Evolutionary conservation across 805 yeast species (phyloP).

Genomic region (Kazachstania viticola): DNA sequence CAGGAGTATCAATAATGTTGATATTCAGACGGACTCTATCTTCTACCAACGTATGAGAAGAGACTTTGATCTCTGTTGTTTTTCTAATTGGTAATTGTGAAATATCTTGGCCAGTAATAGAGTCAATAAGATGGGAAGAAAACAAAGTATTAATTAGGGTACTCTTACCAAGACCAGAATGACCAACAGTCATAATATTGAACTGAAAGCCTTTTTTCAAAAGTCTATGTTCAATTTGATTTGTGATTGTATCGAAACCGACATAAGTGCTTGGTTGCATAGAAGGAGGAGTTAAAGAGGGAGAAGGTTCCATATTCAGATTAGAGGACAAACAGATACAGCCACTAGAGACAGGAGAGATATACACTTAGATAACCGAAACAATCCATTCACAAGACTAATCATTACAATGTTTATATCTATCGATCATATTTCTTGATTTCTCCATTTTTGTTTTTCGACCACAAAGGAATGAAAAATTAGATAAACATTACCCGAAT

Average conservation of each 20-base stretch:
- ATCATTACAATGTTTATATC: too few species aligned
- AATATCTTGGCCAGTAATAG: constrained; percentile 54
- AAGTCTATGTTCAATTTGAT: constrained; percentile 86
- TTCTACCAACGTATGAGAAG: constrained; percentile 63
- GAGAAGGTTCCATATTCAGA: neutral
- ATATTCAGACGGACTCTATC: constrained; percentile 78
- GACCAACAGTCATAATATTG: constrained; percentile 88
- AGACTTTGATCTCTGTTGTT: constrained; percentile 74
- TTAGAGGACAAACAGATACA: neutral
- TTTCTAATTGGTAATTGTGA: constrained; percentile 66
- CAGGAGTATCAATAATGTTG: constrained; percentile 93
- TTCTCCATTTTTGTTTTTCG: neutral
- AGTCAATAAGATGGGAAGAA: constrained; percentile 63
- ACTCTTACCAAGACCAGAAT: constrained; percentile 89
- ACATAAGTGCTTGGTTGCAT: constrained; percentile 65
- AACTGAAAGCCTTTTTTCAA: constrained; percentile 89
- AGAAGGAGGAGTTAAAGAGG: neutral
- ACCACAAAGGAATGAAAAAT: neutral
- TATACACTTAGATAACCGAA: neutral
- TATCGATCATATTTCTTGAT: neutral
- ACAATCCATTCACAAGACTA: too few species aligned
- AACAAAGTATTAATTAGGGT: constrained; percentile 86
- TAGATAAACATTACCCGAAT: neutral
- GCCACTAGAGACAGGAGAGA: neutral
- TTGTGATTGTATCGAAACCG: constrained; percentile 93